Conservation (phyloP, 2,329 filamentous ascomycete species). For the Epichloe festucae region DNA sequence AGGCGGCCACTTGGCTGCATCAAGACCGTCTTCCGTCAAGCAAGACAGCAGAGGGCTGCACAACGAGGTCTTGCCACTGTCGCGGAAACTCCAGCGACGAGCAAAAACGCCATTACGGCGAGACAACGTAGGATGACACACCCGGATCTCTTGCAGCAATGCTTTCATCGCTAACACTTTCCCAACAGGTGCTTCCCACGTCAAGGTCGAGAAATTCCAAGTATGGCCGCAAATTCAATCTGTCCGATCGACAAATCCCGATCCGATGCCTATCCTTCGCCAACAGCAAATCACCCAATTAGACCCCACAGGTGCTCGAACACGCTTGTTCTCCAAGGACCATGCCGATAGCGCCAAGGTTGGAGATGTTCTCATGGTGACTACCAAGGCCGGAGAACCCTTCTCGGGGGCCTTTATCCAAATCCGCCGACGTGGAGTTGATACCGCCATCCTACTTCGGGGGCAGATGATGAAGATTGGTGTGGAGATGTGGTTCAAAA, state of each 20-base stretch:
- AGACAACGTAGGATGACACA: conserved; percentile 21
- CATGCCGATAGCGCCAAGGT: conserved; percentile 70
- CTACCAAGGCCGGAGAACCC: conserved; percentile 66
- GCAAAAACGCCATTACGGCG: conserved; percentile 16
- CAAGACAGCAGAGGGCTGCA: conserved; percentile 34
- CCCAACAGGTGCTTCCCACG: conserved; percentile 19
- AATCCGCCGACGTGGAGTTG: conserved; percentile 76
- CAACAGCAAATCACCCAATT: conserved; percentile 57
- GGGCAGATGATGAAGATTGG: conserved; percentile 77
- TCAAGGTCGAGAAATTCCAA: conserved; percentile 30
- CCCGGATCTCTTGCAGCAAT: not conserved
- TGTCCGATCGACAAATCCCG: conserved; percentile 40
- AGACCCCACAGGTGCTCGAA: conserved; percentile 75
- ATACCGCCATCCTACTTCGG: conserved; percentile 76
- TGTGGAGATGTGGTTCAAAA: conserved; percentile 96
- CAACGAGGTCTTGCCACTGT: conserved; percentile 36
- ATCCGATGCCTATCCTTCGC: conserved; percentile 57
- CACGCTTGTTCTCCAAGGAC: conserved; percentile 62
- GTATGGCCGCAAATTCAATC: conserved; percentile 45
- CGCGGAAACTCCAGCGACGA: conserved; percentile 9
- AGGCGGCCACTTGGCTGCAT: conserved; percentile 60
- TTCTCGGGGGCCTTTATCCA: conserved; percentile 76
- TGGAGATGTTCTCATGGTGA: conserved; percentile 86
- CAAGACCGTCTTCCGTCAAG: conserved; percentile 49
- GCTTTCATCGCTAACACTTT: conserved; percentile 8